A percentile compares a stretch with the other conserved stretches of the same genome.
Evolutionary conservation across 805 yeast genomes (phyloP).

Genomic region (Lipomyces sp.): DNA sequence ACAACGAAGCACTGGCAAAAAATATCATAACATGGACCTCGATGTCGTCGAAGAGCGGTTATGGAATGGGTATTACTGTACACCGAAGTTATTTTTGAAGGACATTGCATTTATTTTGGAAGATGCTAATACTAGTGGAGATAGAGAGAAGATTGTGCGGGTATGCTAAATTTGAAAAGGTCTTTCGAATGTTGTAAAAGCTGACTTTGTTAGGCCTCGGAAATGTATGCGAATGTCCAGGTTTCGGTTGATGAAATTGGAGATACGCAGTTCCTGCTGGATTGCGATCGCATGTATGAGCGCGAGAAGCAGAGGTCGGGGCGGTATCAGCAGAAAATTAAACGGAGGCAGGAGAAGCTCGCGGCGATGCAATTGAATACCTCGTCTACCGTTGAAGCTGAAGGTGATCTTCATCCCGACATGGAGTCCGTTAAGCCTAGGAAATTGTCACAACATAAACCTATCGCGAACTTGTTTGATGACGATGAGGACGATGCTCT

Average conservation of each 20-base stretch:
- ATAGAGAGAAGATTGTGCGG: constrained; percentile 76
- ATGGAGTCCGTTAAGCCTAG: background rate
- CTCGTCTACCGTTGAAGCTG: background rate
- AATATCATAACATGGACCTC: constrained; percentile 84
- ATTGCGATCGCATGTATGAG: constrained; percentile 72
- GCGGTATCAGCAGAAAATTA: constrained; percentile 44
- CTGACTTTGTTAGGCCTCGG: constrained; percentile 67
- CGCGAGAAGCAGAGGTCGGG: constrained; percentile 62
- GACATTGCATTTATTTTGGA: constrained; percentile 83
- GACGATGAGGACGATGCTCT: constrained; percentile 19
- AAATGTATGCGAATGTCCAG: constrained; percentile 95
- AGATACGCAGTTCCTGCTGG: constrained; percentile 69
- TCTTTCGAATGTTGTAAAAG: too few relatives aligned
- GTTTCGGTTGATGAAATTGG: constrained; percentile 89
- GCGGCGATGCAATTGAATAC: constrained; percentile 3
- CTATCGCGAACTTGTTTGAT: constrained; percentile 23
- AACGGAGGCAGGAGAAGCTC: constrained; percentile 36
- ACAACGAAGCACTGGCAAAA: constrained; percentile 76
- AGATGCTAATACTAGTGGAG: constrained; percentile 76
- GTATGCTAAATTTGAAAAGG: constrained; percentile 5
- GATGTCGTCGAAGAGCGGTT: constrained; percentile 92
- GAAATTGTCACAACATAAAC: background rate
- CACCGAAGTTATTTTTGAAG: constrained; percentile 84
- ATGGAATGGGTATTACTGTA: constrained; percentile 96
- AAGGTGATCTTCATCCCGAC: constrained; percentile 9